Percentiles rank a stretch among this genome's conserved stretches.
Evolutionary conservation across 345 rosid species (phyloP).

Genomic region (Microcos paniculata): DNA sequence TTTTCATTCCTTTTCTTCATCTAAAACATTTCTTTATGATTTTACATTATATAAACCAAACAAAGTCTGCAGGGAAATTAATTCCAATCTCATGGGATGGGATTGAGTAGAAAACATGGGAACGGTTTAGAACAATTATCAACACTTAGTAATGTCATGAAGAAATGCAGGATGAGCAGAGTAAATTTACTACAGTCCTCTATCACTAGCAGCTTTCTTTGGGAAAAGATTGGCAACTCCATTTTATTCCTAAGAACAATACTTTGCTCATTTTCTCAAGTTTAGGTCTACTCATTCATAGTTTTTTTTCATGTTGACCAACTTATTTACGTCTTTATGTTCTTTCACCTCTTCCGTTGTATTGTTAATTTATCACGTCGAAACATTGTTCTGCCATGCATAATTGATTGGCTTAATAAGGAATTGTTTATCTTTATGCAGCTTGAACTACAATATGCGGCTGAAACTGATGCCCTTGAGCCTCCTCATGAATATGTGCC

Average conservation of each 20-base stretch:
- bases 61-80: no score
- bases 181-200: no score
- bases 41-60: no score
- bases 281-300: neutral
- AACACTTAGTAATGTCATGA: no score
- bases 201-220: no score
- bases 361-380: neutral
- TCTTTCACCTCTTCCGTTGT: neutral
- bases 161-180: no score
- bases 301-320: neutral
- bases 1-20: neutral
- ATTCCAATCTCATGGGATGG: no score
- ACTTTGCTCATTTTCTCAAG: neutral
- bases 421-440: constrained; percentile 32
- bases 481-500: constrained; percentile 94
- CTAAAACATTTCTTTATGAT: no score
- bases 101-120: no score
- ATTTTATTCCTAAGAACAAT: neutral
- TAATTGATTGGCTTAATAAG: neutral
- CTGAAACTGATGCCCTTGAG: constrained; percentile 73
- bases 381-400: neutral
- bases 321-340: neutral
- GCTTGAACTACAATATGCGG: constrained; percentile 82
- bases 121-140: no score
- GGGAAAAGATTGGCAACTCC: no score